Evolutionary conservation across 108 stramenopile species (phyloP).

Genomic region (Fragilariopsis cylindrus): DNA sequence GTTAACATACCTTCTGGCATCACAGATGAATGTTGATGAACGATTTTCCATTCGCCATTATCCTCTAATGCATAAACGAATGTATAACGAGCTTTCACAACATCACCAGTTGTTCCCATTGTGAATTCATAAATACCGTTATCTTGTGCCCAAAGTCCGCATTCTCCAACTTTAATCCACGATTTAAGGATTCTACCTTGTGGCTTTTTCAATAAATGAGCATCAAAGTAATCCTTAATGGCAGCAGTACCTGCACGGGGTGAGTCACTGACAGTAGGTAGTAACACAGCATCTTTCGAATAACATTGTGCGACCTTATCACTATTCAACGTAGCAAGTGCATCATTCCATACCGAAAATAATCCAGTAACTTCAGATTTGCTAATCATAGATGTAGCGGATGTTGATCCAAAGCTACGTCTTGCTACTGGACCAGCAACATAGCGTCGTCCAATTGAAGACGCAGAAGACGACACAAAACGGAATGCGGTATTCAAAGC

Average conservation of each 20-base stretch:
- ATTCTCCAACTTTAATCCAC: constrained; percentile 48
- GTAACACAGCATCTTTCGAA: constrained; percentile 52
- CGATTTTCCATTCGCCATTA: constrained; percentile 69
- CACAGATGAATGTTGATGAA: constrained; percentile 64
- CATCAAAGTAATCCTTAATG: constrained; percentile 69
- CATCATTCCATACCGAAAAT: constrained; percentile 60
- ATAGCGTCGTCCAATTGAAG: background rate
- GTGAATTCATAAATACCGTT: constrained; percentile 68
- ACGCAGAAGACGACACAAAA: background rate
- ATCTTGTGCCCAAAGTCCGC: constrained; percentile 45
- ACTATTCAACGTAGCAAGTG: constrained; percentile 56
- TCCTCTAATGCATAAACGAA: constrained; percentile 55
- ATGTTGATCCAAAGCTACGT: constrained; percentile 3
- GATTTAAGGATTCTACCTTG: constrained; percentile 62
- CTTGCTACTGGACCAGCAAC: background rate
- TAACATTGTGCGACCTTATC: constrained; percentile 51
- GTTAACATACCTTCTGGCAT: constrained; percentile 48
- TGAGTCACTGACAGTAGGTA: constrained; percentile 60
- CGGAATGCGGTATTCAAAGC: constrained; percentile 7
- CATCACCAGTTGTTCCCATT: constrained; percentile 49
- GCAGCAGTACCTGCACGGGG: constrained; percentile 50
- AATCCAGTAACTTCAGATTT: constrained; percentile 44
- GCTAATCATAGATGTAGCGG: constrained; percentile 25
- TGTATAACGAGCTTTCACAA: constrained; percentile 62
- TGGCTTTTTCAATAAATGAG: constrained; percentile 49